Percentiles rank a stretch among this genome's conserved stretches.
phyloP scores from a whole-genome alignment of 2,329 filamentous ascomycete species.

The Talaromyces pinophilus region DNA sequence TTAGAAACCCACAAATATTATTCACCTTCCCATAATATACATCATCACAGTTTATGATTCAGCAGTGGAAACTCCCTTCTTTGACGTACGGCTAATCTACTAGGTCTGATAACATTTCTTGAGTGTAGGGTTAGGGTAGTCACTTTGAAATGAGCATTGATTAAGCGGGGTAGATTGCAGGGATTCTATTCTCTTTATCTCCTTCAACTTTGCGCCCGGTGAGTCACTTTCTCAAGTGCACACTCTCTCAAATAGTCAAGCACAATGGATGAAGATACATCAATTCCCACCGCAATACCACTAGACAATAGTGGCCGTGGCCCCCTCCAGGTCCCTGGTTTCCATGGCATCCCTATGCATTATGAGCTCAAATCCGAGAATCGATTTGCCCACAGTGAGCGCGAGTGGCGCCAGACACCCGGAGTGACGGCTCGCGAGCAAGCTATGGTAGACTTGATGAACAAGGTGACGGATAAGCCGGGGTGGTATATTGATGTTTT shows the following conservation, averaged over 20 bases:
- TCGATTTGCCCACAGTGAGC: not conserved
- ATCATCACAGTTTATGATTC: too few relatives aligned
- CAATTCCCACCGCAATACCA: not conserved
- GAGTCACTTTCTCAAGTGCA: not conserved
- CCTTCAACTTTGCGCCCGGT: not conserved
- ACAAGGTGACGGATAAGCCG: not conserved
- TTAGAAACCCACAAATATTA: too few relatives aligned
- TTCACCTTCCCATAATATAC: too few relatives aligned
- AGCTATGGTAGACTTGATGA: not conserved
- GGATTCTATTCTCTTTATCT: not conserved
- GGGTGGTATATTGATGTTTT: not conserved
- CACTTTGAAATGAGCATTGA: too few relatives aligned
- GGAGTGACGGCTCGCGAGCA: not conserved
- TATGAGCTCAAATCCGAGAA: not conserved
- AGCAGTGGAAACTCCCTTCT: too few relatives aligned
- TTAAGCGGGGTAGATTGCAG: not conserved
- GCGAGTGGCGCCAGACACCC: not conserved
- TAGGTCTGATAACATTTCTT: too few relatives aligned
- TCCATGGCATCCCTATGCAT: not conserved
- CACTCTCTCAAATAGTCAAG: not conserved
- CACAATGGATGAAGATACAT: not conserved
- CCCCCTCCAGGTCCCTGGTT: not conserved
- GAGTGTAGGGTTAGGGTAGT: too few relatives aligned
- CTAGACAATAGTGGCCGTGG: not conserved
- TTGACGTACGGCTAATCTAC: too few relatives aligned